Conservation (phyloP, 176 grass and related monocot genomes). For the Bolboschoenus planiculmis region DNA sequence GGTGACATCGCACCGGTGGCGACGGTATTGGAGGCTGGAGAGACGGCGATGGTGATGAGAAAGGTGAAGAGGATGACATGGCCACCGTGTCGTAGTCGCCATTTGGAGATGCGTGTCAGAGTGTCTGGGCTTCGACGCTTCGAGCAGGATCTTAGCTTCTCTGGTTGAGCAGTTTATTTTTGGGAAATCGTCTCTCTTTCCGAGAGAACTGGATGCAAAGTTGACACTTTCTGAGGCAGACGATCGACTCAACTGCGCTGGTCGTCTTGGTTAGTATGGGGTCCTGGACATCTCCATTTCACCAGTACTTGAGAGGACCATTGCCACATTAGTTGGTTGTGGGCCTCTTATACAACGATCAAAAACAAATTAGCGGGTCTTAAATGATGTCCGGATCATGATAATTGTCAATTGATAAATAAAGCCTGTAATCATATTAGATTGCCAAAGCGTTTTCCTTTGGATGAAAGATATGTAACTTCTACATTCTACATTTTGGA, state of each 20-base stretch:
- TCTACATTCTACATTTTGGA: too few relatives aligned
- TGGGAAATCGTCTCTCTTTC: background rate
- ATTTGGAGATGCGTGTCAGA: constrained; percentile 6
- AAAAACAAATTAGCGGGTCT: background rate
- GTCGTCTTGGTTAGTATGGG: background rate
- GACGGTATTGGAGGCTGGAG: background rate
- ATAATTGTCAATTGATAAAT: too few relatives aligned
- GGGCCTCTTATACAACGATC: background rate
- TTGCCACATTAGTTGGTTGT: too few relatives aligned
- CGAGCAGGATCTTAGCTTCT: constrained; percentile 1
- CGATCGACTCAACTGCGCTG: background rate
- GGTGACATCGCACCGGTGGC: constrained; percentile 14
- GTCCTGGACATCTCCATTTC: background rate
- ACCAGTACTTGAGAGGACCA: background rate
- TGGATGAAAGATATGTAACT: too few relatives aligned
- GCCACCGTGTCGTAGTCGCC: background rate
- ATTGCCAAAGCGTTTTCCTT: too few relatives aligned
- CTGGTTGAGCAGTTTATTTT: background rate
- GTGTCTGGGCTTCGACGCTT: background rate
- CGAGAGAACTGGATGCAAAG: background rate
- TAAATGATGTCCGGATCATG: too few relatives aligned
- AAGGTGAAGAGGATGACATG: constrained; percentile 1
- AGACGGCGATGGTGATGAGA: background rate
- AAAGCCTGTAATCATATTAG: too few relatives aligned
- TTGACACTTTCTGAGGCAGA: background rate